Conservation (phyloP, 2,329 filamentous ascomycete species). For the Fusarium piperis region DNA sequence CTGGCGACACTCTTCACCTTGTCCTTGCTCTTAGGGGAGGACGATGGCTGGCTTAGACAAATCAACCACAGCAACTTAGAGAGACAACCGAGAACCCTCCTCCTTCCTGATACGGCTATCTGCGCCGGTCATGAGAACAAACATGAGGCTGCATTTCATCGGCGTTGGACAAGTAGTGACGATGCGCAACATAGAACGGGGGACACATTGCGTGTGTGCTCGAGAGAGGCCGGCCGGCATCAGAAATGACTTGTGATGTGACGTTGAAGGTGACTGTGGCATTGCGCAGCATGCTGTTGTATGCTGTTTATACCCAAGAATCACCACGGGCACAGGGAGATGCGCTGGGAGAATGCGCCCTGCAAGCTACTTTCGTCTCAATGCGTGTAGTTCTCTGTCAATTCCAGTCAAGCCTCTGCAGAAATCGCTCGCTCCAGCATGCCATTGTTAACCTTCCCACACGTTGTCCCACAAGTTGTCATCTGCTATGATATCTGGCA, state of each 20-base stretch:
- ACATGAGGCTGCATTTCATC: constrained; percentile 20
- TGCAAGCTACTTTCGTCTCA: constrained; percentile 9
- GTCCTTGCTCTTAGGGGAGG: constrained; percentile 94
- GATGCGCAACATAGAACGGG: constrained; percentile 13
- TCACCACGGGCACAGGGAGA: constrained; percentile 4
- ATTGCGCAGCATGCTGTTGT: not conserved
- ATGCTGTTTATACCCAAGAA: not conserved
- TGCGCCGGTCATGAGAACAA: not conserved
- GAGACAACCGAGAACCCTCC: not conserved
- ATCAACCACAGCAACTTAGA: not conserved
- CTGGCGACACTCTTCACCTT: constrained; percentile 92
- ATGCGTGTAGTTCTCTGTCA: constrained; percentile 12
- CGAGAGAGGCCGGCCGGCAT: constrained; percentile 1
- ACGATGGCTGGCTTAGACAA: constrained; percentile 35
- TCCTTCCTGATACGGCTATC: not conserved
- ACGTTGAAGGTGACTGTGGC: not conserved
- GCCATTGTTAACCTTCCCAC: not conserved
- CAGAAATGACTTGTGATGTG: constrained; percentile 1
- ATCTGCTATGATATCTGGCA: not conserved
- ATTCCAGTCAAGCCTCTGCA: not conserved
- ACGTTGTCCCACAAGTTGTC: not conserved
- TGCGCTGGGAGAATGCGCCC: constrained; percentile 16
- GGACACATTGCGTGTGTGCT: not conserved
- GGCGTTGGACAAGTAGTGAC: constrained; percentile 11
- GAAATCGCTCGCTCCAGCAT: not conserved